Conservation (phyloP, 1,284 basidiomycete genomes). For the Naganishia cerealis region DNA sequence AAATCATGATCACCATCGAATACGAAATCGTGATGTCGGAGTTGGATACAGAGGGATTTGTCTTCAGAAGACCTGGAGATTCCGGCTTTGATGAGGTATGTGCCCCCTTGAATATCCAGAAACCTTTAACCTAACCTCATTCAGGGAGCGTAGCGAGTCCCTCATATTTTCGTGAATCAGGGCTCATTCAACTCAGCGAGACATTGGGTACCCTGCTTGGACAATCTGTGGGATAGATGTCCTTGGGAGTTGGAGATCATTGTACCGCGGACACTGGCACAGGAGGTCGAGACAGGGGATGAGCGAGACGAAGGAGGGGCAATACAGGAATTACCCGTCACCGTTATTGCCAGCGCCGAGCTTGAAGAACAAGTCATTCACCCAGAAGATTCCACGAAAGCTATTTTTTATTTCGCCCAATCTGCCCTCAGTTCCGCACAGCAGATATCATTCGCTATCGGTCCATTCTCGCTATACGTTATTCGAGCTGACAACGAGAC, state of each 20-base stretch:
- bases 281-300: conserved; percentile 57
- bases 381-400: conserved; percentile 89
- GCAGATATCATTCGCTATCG: conserved; percentile 92
- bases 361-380: conserved; percentile 90
- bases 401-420: conserved; percentile 91
- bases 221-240: conserved; percentile 92
- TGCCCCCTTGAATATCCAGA: conserved; percentile 35
- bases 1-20: conserved; percentile 51
- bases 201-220: conserved; percentile 96
- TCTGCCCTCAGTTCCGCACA: conserved; percentile 85
- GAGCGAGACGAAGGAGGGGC: conserved; percentile 54
- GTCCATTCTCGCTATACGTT: conserved; percentile 81
- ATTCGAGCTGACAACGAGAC: conserved; percentile 65
- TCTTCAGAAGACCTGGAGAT: conserved; percentile 49
- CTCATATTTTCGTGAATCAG: conserved; percentile 87
- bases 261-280: conserved; percentile 81
- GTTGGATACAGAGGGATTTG: conserved; percentile 48
- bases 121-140: background rate
- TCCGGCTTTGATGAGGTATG: conserved; percentile 64
- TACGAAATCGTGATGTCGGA: conserved; percentile 47
- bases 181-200: conserved; percentile 85
- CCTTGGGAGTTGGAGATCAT: conserved; percentile 99
- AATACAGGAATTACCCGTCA: conserved; percentile 61
- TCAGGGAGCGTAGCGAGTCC: conserved; percentile 66
- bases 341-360: conserved; percentile 91